phyloP scores from a whole-genome alignment of 306 rosid species.

The Vigna radiata region DNA sequence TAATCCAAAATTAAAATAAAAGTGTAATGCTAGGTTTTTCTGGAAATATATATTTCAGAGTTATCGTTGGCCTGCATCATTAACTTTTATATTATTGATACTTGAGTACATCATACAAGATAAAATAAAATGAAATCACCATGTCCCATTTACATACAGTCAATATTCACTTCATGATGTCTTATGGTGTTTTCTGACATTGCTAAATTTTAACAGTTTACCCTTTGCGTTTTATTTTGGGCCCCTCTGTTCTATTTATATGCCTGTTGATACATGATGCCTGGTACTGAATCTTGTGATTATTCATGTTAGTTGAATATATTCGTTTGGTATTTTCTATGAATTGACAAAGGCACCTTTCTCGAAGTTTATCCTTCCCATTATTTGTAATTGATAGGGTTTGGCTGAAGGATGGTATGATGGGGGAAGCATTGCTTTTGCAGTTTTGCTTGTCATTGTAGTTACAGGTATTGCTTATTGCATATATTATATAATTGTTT shows the following conservation, averaged over 20 bases:
- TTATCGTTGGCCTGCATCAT: neutral
- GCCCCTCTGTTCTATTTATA: constrained; percentile 18
- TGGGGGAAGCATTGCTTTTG: constrained; percentile 93
- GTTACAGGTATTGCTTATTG: constrained; percentile 79
- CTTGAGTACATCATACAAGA: neutral
- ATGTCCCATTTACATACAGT: constrained; percentile 14
- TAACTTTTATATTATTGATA: constrained; percentile 1
- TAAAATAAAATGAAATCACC: constrained; percentile 27
- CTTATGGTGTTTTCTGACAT: constrained; percentile 28
- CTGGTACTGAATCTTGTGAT: constrained; percentile 34
- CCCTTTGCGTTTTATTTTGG: constrained; percentile 9
- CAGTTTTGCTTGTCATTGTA: constrained; percentile 84
- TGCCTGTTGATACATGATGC: constrained; percentile 25
- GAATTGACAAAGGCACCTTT: constrained; percentile 3
- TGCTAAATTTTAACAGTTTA: constrained; percentile 21
- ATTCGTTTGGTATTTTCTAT: constrained; percentile 23
- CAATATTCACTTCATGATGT: constrained; percentile 11
- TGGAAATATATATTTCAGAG: constrained; percentile 27
- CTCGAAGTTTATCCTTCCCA: constrained; percentile 33
- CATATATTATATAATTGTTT: constrained; percentile 9
- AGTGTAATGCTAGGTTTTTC: constrained; percentile 32
- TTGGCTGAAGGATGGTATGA: constrained; percentile 89
- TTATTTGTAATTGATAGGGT: constrained; percentile 63
- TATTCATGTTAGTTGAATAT: constrained; percentile 34
- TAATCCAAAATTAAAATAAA: neutral